phyloP scores from a whole-genome alignment of 2,329 filamentous ascomycete genomes.

The Diaporthe sp. region DNA sequence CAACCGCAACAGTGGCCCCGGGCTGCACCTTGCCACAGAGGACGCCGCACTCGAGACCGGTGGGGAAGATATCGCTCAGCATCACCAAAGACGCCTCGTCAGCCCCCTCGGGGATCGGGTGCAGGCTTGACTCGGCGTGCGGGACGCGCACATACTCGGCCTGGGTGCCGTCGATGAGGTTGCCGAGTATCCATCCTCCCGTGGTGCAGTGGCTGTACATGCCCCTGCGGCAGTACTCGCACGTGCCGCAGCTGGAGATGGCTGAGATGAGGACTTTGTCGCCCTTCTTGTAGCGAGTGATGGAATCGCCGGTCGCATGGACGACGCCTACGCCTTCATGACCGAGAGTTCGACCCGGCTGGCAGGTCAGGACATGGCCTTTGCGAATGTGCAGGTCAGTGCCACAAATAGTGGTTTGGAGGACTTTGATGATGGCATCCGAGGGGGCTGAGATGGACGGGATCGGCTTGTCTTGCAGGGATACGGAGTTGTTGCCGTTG shows the following conservation, averaged over 20 bases:
- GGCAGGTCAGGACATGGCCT: conserved; percentile 64
- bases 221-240: conserved; percentile 63
- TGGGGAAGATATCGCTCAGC: conserved; percentile 69
- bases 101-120: conserved; percentile 57
- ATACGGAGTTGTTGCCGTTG: conserved; percentile 49
- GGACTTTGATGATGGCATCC: conserved; percentile 64
- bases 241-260: conserved; percentile 65
- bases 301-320: conserved; percentile 58
- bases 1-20: conserved; percentile 65
- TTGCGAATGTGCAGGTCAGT: conserved; percentile 69
- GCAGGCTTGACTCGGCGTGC: conserved; percentile 63
- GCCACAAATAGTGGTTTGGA: conserved; percentile 65
- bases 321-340: conserved; percentile 68
- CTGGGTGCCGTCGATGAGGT: conserved; percentile 66
- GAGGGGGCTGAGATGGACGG: conserved; percentile 57
- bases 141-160: conserved; percentile 69
- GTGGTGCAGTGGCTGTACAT: conserved; percentile 67
- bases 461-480: conserved; percentile 56
- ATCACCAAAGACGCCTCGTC: conserved; percentile 61
- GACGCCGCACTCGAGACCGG: conserved; percentile 67
- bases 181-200: conserved; percentile 68
- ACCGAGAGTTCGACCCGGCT: conserved; percentile 61
- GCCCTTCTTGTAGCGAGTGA: conserved; percentile 62
- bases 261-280: conserved; percentile 66
- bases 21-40: conserved; percentile 65